Evolutionary conservation across 495 filamentous ascomycete genomes (phyloP), one percentile per base, ranked within the genome.

Genomic region (Stereocaulon alpinum): DNA sequence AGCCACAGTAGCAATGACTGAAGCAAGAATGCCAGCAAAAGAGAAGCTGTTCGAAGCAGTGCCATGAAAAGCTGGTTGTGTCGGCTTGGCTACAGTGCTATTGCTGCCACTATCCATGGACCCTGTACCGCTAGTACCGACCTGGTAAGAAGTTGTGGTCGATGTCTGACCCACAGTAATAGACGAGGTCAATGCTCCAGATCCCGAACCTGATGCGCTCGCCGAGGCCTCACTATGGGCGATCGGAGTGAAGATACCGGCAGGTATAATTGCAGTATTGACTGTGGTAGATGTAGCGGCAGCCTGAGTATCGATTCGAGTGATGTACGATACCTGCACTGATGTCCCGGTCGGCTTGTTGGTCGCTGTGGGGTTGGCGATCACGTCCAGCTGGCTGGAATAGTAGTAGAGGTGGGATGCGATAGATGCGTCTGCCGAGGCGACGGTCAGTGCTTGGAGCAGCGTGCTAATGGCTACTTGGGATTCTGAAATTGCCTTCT

Each of bases 161-260:
- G 34, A 14, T 18, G 49, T 52, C 18, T 52, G 7, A 20, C 49
- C 49, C 49, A 52, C 34, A 17, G 49, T 52, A 34, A 52, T 18
- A 7, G 49, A 52, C n/a, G 49, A 52, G 2, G 49, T 52, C 1
- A 52, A 12, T 34, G 17, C 20, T 9, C 29, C 27, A 22, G 29
- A 18, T 18, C 30, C 49, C 12, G 49, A 52, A 34, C 7, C 49
- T 34, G 49, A 52, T 11, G 49, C 49, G 34, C 34, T 0, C 2
- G 34, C 34, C 5, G 34, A 37, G 12, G 34, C 34, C 2, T 6
- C 34, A 12, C 34, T 37, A 9, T 37, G 34, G 9, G 34, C 34
- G 12, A 52, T 37, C 4, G 49, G 49, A 52, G 49, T 52, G 17
- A 52, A 52, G 49, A 52, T 37, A n/a, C 49, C 49, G 1, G 49